Percentiles rank a stretch among this genome's conserved stretches.
Evolutionary conservation across 2,329 filamentous ascomycete genomes (phyloP).

Genomic region (Phyllosticta citriasiana): DNA sequence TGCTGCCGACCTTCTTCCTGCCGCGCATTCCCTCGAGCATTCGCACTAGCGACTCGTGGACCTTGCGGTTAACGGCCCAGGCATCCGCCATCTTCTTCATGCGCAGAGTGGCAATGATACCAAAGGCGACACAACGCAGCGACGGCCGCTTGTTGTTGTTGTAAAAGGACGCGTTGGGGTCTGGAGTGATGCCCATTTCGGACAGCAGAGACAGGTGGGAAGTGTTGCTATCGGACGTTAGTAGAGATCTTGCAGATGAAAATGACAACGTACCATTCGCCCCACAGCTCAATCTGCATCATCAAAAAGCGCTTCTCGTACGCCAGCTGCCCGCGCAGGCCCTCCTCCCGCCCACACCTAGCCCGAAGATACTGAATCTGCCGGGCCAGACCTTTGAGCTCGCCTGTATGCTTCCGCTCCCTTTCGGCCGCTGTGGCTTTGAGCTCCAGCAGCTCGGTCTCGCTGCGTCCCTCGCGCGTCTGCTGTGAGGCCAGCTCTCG

Average conservation of each 20-base stretch:
- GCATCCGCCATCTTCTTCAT: conserved; percentile 40
- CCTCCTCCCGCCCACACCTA: conserved; percentile 67
- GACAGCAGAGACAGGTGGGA: conserved; percentile 79
- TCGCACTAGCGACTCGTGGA: conserved; percentile 36
- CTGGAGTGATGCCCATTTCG: conserved; percentile 62
- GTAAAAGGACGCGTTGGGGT: conserved; percentile 29
- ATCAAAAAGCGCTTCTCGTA: conserved; percentile 80
- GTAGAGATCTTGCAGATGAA: not conserved
- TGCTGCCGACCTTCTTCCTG: not conserved
- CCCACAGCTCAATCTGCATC: conserved; percentile 70
- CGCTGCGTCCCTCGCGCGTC: conserved; percentile 20
- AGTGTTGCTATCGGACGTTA: conserved; percentile 59
- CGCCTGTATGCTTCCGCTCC: conserved; percentile 60
- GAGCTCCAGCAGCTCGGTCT: conserved; percentile 19
- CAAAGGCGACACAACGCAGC: conserved; percentile 38
- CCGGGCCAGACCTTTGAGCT: conserved; percentile 72
- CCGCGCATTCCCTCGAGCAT: conserved; percentile 37
- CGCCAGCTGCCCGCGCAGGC: conserved; percentile 67
- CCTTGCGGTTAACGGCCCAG: conserved; percentile 42
- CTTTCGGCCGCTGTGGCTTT: conserved; percentile 48
- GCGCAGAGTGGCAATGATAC: conserved; percentile 40
- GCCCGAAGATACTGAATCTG: conserved; percentile 89
- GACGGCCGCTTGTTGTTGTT: conserved; percentile 27
- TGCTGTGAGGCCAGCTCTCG: conserved; percentile 19
- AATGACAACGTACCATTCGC: conserved; percentile 66